Evolutionary conservation across 495 filamentous ascomycete genomes (phyloP).

Genomic region (Staphylotrichum tortipilum): DNA sequence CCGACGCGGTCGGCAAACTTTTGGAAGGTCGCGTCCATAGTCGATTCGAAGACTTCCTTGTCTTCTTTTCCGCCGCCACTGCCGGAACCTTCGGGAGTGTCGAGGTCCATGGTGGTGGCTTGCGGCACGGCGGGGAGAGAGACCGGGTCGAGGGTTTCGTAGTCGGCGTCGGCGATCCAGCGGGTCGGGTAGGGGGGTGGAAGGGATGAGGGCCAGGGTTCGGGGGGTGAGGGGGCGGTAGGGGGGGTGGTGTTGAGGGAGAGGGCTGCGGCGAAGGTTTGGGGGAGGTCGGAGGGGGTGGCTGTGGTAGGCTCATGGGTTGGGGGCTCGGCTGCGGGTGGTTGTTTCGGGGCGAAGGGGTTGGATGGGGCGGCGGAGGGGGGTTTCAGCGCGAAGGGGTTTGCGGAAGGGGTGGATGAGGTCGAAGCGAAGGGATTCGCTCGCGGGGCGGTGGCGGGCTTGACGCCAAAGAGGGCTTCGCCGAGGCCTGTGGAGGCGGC

Average conservation of each 20-base stretch:
- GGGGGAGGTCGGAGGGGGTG: constrained; percentile 38
- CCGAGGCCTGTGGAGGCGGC: constrained; percentile 35
- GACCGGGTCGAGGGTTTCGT: constrained; percentile 65
- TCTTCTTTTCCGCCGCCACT: constrained; percentile 54
- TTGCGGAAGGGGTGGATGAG: constrained; percentile 14
- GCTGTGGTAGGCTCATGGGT: constrained; percentile 12
- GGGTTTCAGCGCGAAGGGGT: constrained; percentile 26
- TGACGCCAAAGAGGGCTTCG: constrained; percentile 47
- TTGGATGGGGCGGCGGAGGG: not conserved
- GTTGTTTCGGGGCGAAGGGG: constrained; percentile 10
- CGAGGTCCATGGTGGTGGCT: constrained; percentile 49
- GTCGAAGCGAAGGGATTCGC: constrained; percentile 32
- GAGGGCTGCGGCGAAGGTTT: constrained; percentile 60
- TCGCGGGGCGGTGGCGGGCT: constrained; percentile 21
- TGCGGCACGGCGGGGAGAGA: constrained; percentile 33
- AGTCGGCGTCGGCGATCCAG: constrained; percentile 80
- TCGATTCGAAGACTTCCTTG: constrained; percentile 75
- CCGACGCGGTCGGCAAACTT: constrained; percentile 77
- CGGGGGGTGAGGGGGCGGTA: constrained; percentile 34
- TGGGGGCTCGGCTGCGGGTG: constrained; percentile 16
- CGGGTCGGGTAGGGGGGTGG: constrained; percentile 64
- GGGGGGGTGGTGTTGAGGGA: constrained; percentile 38
- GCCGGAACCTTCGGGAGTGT: constrained; percentile 30
- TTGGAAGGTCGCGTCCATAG: constrained; percentile 82
- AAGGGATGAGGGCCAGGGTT: constrained; percentile 71